Evolutionary conservation across 1,284 basidiomycete species (phyloP), one percentile per base, ranked within the genome.

Genomic region (Cryptococcus jaspeensis): DNA sequence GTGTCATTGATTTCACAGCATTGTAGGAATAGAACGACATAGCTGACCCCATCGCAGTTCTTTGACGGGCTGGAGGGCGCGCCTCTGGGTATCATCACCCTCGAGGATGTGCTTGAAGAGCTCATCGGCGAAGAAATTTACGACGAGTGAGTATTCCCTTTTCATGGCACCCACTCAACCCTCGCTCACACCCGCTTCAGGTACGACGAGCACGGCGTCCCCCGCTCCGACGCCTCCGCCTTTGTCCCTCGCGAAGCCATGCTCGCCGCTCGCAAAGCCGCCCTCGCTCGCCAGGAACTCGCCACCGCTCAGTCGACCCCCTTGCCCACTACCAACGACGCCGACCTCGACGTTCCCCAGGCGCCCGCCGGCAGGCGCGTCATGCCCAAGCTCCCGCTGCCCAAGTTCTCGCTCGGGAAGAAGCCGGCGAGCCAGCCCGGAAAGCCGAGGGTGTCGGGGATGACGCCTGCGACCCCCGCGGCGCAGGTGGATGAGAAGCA

Each of bases 31-130:
- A 5, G 28, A 32, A 35, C 37, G 15, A 18, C 12, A 20, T 25
- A 35, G 18, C 44, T 48, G 42, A 43, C 13, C 25, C 13, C 2
- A 32, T 38, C 53, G 11, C 66, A 87, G 83, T 89, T 91, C 76
- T 78, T 90, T 69, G 85, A 87, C 78, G 83, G 82, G 50, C 83
- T 89, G 47, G 71, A 74, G 55, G 72, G 88, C 87, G 72, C 86
- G 83, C 91, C 91, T 1, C 80, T 95, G 23, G 92, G 92, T 58
- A 92, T 95, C 71, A 94, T 95, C 63, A 95, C 92, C 1, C 82
- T 95, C 2, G 92, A 95, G 74, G 92, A 95, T 64, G 90, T 95
- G 16, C 81, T 95, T 9, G 92, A 95, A 83, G 90, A 92, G 70
- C 81, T 92, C 8, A 91, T 92, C 52, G 90, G 90, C 20, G 89